Evolutionary conservation across 805 yeast species (phyloP), one percentile per base, ranked within the genome.

Genomic region (Starmerella riodocensis): DNA sequence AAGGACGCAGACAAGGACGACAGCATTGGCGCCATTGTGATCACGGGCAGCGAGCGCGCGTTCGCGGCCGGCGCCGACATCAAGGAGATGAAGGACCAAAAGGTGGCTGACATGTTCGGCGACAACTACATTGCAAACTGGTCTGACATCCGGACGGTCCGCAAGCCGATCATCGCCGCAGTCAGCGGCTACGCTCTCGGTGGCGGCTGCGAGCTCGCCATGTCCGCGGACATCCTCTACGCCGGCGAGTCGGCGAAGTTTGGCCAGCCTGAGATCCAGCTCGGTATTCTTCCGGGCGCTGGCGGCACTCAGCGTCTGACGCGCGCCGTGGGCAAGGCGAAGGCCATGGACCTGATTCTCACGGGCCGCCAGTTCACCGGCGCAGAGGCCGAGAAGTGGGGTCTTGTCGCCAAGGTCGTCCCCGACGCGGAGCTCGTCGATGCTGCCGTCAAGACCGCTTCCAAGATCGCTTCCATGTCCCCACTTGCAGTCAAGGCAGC

Each of bases 1-100:
- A 33, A 19, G 20, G 55, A 51, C 17, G 65, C 65, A 4, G 65
- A 64, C 29, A 39, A 52, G 17, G 71, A 60, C 42, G 45, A 47
- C 18, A 51, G 52, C 23, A 53, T 64, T 43, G 70, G 70, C 2
- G 70, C 73, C 6, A 65, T 66, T 29, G 70, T 70, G 12, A 40
- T 70, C 25, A 67, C 73, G 11, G 74, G 74, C 1, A 53, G 54
- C 29, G 61, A 61, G 40, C 55, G 52, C 42, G 73, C 72, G 3
- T 70, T 70, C 47, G 74, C 74, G 27, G 73, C 74, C 7, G 74
- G 74, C 14, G 74, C 74, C 11, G 74, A 70, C 48, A 70, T 70
- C 56, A 67, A 67, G 53, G 70, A 68, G 52, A 67, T 70, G 71
- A 53, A 59, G 46, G 53, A 53, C 47, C 50, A 57, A 47, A 53